Evolutionary conservation across 1,139 yeast genomes (phyloP), one percentile per base, ranked within the genome.

Genomic region (Magnusiomyces sp.): DNA sequence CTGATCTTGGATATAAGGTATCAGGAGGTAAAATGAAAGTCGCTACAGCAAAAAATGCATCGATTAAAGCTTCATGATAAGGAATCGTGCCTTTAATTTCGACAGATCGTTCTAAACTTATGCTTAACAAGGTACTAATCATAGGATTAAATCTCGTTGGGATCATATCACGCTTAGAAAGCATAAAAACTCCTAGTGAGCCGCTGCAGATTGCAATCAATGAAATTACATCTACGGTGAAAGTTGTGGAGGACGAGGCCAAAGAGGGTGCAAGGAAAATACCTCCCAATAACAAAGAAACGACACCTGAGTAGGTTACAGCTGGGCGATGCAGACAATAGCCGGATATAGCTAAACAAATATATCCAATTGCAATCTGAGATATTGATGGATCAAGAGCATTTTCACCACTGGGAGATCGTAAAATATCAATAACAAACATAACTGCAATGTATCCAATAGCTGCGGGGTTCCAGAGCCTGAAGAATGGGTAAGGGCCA

Each of bases 161-260:
- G n/a, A 53, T 53, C 13, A 64, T 54, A 44, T 67, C 68, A 5
- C 67, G 59, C 36, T 63, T 59, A 20, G 67, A 59, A 7, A 68
- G 52, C 27, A 66, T 47, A 51, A 65, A 68, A 16, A 67, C 69
- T 1, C 67, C 68, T 13, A 63, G 51, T 0, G 71, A 64, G 9
- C 68, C 66, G 33, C 63, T 56, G 6, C 69, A 58, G 33, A 68
- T 66, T 2, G 60, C 49, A 29, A 61, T 50, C 36, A 62, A 52
- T 0, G 61, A 55, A 5, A 62, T 23, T 7, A 56, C 47, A 42
- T 62, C 57, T n/a, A 51, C 16, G 13, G 49, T 17, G 16, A 47
- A 7, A 13, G 11, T 13, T 2, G 40, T 33, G 16, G 49, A 19
- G 10, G 41, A 43, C 27, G 45, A 43, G 17, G 48, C 33, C 13